phyloP scores from a whole-genome alignment of 1,284 basidiomycete species.

The Spongiforma sp. region DNA sequence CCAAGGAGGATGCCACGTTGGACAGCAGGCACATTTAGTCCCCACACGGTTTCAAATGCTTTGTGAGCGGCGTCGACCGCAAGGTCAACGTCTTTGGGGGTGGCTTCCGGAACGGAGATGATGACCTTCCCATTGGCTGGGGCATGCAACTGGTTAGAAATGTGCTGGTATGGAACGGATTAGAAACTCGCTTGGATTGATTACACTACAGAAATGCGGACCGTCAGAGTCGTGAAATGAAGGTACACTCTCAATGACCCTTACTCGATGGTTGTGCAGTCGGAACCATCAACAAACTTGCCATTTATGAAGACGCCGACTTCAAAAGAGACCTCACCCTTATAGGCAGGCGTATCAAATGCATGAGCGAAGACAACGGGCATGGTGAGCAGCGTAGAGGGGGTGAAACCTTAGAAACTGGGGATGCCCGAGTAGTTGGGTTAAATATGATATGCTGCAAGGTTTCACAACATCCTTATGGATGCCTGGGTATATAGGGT shows the following conservation, averaged over 20 bases:
- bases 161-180: too few relatives aligned
- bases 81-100: constrained; percentile 71
- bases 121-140: constrained; percentile 74
- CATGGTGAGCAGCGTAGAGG: constrained; percentile 39
- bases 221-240: too few relatives aligned
- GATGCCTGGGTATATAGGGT: too few relatives aligned
- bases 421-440: too few relatives aligned
- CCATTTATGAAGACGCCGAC: constrained; percentile 87
- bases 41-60: constrained; percentile 71
- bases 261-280: constrained; percentile 71
- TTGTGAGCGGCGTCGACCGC: constrained; percentile 81
- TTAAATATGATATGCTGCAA: constrained; percentile 22
- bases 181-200: constrained; percentile 68
- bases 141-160: background rate
- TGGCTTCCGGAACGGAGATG: constrained; percentile 71
- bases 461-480: too few relatives aligned
- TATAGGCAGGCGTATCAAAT: constrained; percentile 70
- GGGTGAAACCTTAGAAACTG: background rate
- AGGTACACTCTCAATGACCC: constrained; percentile 35
- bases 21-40: constrained; percentile 51
- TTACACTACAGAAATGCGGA: constrained; percentile 52
- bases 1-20: constrained; percentile 57
- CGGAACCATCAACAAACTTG: constrained; percentile 77
- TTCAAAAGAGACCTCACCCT: constrained; percentile 70
- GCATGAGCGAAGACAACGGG: constrained; percentile 56